Evolutionary conservation across 176 grass and related monocot genomes (phyloP), one percentile per base, ranked within the genome.

Genomic region (Urochloa ruziziensis): DNA sequence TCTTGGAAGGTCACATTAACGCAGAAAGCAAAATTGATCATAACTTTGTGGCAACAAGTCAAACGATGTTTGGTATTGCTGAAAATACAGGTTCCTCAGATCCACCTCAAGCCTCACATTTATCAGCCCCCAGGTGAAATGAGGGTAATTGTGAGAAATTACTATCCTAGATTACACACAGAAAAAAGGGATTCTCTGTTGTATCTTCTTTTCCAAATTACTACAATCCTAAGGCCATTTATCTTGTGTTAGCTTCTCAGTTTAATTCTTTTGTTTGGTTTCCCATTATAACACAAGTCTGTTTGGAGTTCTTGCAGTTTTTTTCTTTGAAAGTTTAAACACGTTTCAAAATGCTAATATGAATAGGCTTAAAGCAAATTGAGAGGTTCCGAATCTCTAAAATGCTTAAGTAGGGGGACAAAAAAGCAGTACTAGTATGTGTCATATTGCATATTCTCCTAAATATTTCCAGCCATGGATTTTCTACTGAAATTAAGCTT

Each of bases 111-210:
- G 75, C 63, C 21, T 80, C 83, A 54, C 16, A 64, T 62, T 5
- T 86, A 81, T 81, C 85, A 75, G 60, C 60, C 10, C 85, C 78
- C 8, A 81, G 78, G 28, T 87, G 61, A 87, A 46, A 57, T 53
- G 6, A 59, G 27, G 27, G 35, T 17, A 4, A 25, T 27, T 13
- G 2, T 0, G 4, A 14, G 32, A 24, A 56, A 4, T 75, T 53
- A 34, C 10, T 44, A 44, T 5, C 39, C 39, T 40, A 40, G 39
- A 40, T 40, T 40, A 40, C 10, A 9, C 39, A 9, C 39, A 40
- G 4, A 40, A 40, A 40, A 40, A 40, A 40, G 39, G 7, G 1
- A 40, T 40, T 40, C 4, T 51, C 48, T 51, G 16, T 51, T 73
- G 70, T 62, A 62, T 12, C 44, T 42, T 23, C 0, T 24, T n/a